Base-by-base conservation (phyloP, 2,329 filamentous ascomycete genomes). In the Curvularia sp. region DNA sequence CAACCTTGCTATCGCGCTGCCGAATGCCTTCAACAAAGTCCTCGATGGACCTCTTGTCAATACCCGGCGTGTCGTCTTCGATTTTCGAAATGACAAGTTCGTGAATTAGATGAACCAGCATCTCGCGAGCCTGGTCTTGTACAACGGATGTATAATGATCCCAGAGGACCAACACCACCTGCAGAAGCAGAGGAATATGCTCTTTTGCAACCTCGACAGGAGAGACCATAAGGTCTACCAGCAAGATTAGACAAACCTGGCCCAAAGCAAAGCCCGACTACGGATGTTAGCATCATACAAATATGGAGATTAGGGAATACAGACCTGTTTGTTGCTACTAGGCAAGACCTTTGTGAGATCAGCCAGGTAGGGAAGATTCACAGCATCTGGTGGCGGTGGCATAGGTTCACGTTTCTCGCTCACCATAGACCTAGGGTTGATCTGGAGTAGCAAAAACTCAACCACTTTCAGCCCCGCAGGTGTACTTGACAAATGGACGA, bases 21-120 rank as follows among this genome's bases (percentile, higher is more conserved):
- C 95, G 90, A 61, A 99, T 91, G 15, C 87, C 86, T 64, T 97
- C 93, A 41, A 97, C 91, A 54, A 98, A 86, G 57, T 92, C 87
- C 75, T 99, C 94, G 46, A 97, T 93, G 0, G 87, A 85, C 61
- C 87, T 84, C 71, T 91, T 92, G 50, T 87, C 87, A 2, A 87
- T 86, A 18, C 82, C 84, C 6, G 88, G 84, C 47, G 79, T 79
- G 57, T 92, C 67, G 55, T 96, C 90, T 58, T 96, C 88, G 45
- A 89, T 83, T 67, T 86, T 87, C 1, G 87, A 88, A 27, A 97
- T 93, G 36, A 99, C 92, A 6, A 98, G 83, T 75, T 98, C 95
- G 69, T 99, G 95, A 46, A 99, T 96, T 18, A 99, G 84, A 80
- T 99, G 95, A 1, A 99, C 93, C 15, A 99, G 85, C 93, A 99